Base-by-base conservation (phyloP, 495 filamentous ascomycete species). In the Xylaria acuta region DNA sequence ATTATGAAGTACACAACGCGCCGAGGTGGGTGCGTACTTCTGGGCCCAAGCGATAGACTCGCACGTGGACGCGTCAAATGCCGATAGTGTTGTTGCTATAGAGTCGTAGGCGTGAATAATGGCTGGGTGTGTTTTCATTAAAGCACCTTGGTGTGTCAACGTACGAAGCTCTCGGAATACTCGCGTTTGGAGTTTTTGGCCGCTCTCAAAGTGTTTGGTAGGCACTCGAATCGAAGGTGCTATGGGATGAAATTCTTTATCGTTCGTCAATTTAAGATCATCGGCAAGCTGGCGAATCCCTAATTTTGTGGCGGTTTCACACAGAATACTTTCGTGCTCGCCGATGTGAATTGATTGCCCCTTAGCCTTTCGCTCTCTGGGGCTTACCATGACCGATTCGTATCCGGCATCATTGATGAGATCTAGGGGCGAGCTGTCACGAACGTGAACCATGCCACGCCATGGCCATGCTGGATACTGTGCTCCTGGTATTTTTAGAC, bases 31-130 rank as follows among this genome's bases (percentile, higher is more conserved):
- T 1, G 93, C 89, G 83, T 98, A 97, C 74, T 99, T 99, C 38
- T 94, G 90, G 2, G 83, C 75, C 97, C 97, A 99, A 51, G 89
- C 81, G 34, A 85, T 83, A 0, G 82, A 85, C 75, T 98, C 96
- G 74, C 91, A 97, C 51, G 88, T 84, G 22, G 88, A 91, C 73
- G 79, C 88, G 80, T 99, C 97, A 76, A 96, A 98, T 20, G 96
- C 90, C 1, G 90, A 93, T 20, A 93, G 84, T 0, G 87, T 85
- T 3, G 80, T 84, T 22, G 81, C 77, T 27, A 98, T 86, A 6
- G 83, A 85, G 2, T 85, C 75, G 69, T 91, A 92, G 3, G 94
- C 82, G 14, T 85, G 87, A 0, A 79, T 65, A n/a, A 95, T 81
- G 18, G 89, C 88, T 0, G 88, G 85, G 76, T 93, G 91, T 0